Evolutionary conservation across 306 rosid genomes (phyloP).

Genomic region (Citrullus amarus): DNA sequence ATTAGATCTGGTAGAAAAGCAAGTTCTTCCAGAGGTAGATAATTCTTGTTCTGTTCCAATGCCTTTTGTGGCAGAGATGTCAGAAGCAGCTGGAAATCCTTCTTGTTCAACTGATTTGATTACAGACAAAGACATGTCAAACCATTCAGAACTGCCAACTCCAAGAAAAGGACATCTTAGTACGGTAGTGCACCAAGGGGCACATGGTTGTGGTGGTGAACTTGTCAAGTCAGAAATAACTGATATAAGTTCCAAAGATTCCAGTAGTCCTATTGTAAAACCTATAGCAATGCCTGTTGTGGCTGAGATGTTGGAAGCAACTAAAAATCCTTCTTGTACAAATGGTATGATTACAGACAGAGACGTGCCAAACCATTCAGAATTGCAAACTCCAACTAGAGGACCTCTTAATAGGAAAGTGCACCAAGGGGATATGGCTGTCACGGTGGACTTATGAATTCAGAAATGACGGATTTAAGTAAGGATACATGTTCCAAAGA

Average conservation of each 20-base stretch:
- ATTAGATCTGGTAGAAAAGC: constrained; percentile 17
- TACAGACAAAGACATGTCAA: constrained; percentile 12
- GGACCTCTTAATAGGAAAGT: constrained; percentile 16
- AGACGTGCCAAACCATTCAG: constrained; percentile 16
- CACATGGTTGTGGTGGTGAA: constrained; percentile 17
- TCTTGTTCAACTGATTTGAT: constrained; percentile 24
- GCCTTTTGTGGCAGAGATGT: constrained; percentile 13
- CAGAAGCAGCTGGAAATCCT: neutral
- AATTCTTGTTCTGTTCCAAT: constrained; percentile 16
- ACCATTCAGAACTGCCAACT: constrained; percentile 13
- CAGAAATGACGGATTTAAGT: constrained; percentile 15
- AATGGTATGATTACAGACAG: constrained; percentile 14
- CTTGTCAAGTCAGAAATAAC: constrained; percentile 20
- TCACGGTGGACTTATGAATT: constrained; percentile 18
- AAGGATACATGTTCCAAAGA: constrained; percentile 22
- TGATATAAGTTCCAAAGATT: constrained; percentile 18
- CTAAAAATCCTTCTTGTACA: constrained; percentile 22
- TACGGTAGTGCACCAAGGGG: constrained; percentile 15
- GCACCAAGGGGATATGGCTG: constrained; percentile 22
- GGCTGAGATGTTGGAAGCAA: no score
- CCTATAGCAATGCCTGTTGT: neutral
- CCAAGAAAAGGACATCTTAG: constrained; percentile 4
- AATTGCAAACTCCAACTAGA: constrained; percentile 3
- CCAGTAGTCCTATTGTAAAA: constrained; percentile 14
- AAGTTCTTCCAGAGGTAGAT: constrained; percentile 16